Evolutionary conservation across 495 filamentous ascomycete genomes (phyloP).

Genomic region (Haplographium delicatum): DNA sequence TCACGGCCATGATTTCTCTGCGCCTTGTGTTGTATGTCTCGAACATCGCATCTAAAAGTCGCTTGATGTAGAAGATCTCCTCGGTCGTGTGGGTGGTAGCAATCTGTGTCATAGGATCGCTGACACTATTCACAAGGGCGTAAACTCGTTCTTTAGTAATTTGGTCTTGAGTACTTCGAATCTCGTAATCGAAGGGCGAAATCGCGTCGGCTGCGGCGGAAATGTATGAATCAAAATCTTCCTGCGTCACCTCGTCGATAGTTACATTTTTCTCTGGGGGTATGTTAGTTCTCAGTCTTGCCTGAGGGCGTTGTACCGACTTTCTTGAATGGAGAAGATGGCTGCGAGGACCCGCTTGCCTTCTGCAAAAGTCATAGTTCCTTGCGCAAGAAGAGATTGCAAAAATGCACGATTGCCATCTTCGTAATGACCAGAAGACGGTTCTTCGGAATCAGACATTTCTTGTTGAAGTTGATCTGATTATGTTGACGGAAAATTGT

Average conservation of each 20-base stretch:
- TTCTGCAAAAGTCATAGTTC: conserved; percentile 68
- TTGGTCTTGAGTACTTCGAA: conserved; percentile 67
- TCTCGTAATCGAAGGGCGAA: conserved; percentile 80
- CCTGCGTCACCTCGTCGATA: conserved; percentile 55
- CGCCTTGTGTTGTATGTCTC: conserved; percentile 71
- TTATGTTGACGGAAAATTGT: not conserved
- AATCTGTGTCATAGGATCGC: conserved; percentile 76
- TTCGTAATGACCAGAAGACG: conserved; percentile 14
- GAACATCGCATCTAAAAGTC: conserved; percentile 89
- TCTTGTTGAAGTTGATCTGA: not conserved
- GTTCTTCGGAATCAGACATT: conserved; percentile 5
- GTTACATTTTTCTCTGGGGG: conserved; percentile 14
- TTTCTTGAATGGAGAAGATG: conserved; percentile 57
- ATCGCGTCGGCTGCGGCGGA: conserved; percentile 63
- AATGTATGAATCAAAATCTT: conserved; percentile 65
- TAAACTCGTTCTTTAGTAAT: conserved; percentile 47
- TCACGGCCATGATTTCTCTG: conserved; percentile 76
- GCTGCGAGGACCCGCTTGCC: conserved; percentile 68
- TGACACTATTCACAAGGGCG: conserved; percentile 83
- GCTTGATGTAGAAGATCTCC: conserved; percentile 84
- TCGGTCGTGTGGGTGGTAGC: conserved; percentile 78
- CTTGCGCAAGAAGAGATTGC: conserved; percentile 79
- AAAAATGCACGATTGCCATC: conserved; percentile 87
- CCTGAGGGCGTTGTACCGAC: not conserved
- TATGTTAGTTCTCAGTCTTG: conserved; percentile 1